Conservation (phyloP, 2,329 filamentous ascomycete genomes). For the Hypoxylon sp. region DNA sequence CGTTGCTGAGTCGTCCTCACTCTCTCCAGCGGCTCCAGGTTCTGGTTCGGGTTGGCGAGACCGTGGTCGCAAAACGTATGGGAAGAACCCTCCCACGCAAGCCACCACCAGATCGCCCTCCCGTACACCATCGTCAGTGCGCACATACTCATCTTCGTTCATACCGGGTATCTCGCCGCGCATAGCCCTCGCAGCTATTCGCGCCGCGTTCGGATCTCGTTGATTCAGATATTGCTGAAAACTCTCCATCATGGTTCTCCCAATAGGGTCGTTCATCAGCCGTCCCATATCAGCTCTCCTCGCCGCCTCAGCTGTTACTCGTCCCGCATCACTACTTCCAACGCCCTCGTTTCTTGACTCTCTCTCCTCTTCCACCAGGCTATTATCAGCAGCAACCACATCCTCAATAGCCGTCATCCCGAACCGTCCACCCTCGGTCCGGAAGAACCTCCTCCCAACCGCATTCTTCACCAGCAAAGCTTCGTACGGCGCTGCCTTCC, state of each 20-base stretch:
- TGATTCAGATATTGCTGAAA: conserved; percentile 41
- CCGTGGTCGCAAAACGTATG: conserved; percentile 46
- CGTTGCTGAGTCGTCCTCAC: conserved; percentile 30
- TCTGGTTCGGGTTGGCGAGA: neutral
- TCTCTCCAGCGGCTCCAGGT: neutral
- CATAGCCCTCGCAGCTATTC: conserved; percentile 22
- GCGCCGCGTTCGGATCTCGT: conserved; percentile 32
- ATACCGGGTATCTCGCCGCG: conserved; percentile 32
- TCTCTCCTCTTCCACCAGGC: conserved; percentile 12
- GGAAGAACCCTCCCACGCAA: conserved; percentile 47
- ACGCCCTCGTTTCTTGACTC: neutral
- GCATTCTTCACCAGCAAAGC: conserved; percentile 22
- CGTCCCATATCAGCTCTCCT: conserved; percentile 25
- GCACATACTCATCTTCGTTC: conserved; percentile 1
- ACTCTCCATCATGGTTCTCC: conserved; percentile 27
- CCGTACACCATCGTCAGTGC: conserved; percentile 30
- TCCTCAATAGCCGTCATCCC: conserved; percentile 49
- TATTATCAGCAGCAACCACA: conserved; percentile 32
- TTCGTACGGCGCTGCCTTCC: conserved; percentile 30
- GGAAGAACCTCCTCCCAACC: conserved; percentile 45
- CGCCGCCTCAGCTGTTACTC: neutral
- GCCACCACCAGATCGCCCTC: conserved; percentile 47
- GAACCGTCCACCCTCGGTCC: conserved; percentile 46
- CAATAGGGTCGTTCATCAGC: conserved; percentile 39
- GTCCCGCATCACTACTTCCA: neutral